Evolutionary conservation across 805 yeast species (phyloP).

Genomic region (Candida takata): DNA sequence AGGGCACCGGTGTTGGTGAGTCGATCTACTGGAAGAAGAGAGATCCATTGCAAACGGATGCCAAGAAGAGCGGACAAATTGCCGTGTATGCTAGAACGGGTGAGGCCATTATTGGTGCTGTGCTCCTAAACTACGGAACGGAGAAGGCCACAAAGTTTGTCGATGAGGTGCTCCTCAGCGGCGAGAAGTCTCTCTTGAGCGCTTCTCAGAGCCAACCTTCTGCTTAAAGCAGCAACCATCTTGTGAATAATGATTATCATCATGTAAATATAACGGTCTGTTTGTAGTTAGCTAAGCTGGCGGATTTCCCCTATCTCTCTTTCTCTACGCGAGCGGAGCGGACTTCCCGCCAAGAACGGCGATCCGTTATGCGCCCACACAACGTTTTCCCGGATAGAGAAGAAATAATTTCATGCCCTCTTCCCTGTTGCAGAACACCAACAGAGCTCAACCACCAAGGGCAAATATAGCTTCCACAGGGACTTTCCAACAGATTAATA

Average conservation of each 20-base stretch:
- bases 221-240: not conserved
- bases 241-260: not conserved
- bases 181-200: constrained; percentile 18
- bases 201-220: constrained; percentile 5
- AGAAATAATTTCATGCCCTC: too few relatives aligned
- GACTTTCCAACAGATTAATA: too few relatives aligned
- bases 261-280: not conserved
- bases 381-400: too few relatives aligned
- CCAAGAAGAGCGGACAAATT: constrained; percentile 48
- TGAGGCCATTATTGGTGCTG: constrained; percentile 63
- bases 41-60: constrained; percentile 37
- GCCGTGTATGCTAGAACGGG: constrained; percentile 46
- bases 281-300: not conserved
- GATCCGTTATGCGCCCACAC: too few relatives aligned
- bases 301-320: too few relatives aligned
- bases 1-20: constrained; percentile 38
- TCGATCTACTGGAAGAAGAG: constrained; percentile 63
- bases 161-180: constrained; percentile 36
- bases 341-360: too few relatives aligned
- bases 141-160: constrained; percentile 52
- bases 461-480: too few relatives aligned
- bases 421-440: too few relatives aligned
- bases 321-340: too few relatives aligned
- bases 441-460: too few relatives aligned
- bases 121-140: constrained; percentile 56